Evolutionary conservation across 768 basidiomycete genomes (phyloP), one percentile per base, ranked within the genome.

Genomic region (Vararia minispora): DNA sequence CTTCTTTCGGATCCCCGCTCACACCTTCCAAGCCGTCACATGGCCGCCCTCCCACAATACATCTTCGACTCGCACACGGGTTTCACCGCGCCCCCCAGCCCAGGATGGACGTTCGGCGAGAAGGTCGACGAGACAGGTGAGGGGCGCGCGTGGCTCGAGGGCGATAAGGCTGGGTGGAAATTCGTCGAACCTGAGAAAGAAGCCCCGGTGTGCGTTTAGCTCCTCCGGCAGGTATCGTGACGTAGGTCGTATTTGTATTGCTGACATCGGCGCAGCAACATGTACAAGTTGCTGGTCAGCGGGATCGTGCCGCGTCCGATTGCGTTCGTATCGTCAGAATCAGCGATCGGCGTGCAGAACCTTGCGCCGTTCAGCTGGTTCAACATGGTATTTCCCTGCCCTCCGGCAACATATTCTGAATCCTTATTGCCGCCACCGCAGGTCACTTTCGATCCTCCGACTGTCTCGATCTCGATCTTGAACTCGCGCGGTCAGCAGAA

Each of bases 221-320:
- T n/a, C n/a, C n/a, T n/a, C n/a, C n/a, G n/a, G n/a, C n/a, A n/a
- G n/a, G n/a, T n/a, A n/a, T n/a, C n/a, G n/a, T n/a, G n/a, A n/a
- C n/a, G n/a, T n/a, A n/a, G n/a, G n/a, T n/a, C n/a, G n/a, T n/a
- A n/a, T n/a, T n/a, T n/a, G n/a, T n/a, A n/a, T n/a, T n/a, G 28
- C 4, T 20, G 3, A 9, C n/a, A 38, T 20, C 5, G n/a, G 9
- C 20, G 12, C 35, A 56, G 52, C 5, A 28, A 34, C 22, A 37
- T 57, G 18, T 64, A 67, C 42, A 40, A 48, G 16, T 41, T 63
- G 28, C 45, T 66, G 55, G 60, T 57, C 28, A 58, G 58, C 41
- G 65, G 61, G 17, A 52, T 66, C 33, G 52, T 58, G 2, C 68
- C 68, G 1, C 55, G 68, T 12, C 68, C 68, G 6, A 58, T 70